Evolutionary conservation across 805 yeast genomes (phyloP).

Genomic region (Starmera pachycereana): DNA sequence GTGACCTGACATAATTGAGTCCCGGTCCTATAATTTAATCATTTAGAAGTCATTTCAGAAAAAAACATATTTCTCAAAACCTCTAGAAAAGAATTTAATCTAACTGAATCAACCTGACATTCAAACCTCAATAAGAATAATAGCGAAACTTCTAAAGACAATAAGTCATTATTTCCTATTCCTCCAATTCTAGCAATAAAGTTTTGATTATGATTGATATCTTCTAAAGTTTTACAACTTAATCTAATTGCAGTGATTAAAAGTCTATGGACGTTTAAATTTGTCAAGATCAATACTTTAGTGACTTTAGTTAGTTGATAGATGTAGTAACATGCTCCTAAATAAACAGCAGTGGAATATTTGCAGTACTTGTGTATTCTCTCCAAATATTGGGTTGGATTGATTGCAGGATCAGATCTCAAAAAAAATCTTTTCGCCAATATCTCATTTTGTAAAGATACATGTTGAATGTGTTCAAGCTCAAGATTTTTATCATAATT

Average conservation of each 20-base stretch:
- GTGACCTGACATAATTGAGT: too few species aligned
- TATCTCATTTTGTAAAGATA: slow-evolving; percentile 8
- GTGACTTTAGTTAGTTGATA: slow-evolving; percentile 11
- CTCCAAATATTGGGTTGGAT: slow-evolving; percentile 16
- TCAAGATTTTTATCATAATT: too few species aligned
- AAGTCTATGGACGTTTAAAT: slow-evolving; percentile 32
- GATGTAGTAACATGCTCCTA: slow-evolving; percentile 18
- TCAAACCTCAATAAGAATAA: slow-evolving; percentile 40
- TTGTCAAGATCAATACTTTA: slow-evolving; percentile 20
- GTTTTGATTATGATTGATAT: slow-evolving; percentile 31
- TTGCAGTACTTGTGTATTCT: slow-evolving; percentile 19
- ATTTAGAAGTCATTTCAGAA: too few species aligned
- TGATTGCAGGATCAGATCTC: slow-evolving; percentile 13
- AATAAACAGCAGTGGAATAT: slow-evolving; percentile 19
- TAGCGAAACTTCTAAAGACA: slow-evolving; percentile 38
- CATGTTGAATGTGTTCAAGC: neutral
- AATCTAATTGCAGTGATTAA: slow-evolving; percentile 35
- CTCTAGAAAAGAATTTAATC: slow-evolving; percentile 10
- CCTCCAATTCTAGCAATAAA: slow-evolving; percentile 39
- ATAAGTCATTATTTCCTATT: slow-evolving; percentile 30
- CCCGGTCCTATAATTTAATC: too few species aligned
- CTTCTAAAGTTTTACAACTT: slow-evolving; percentile 38
- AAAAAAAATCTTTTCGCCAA: slow-evolving; percentile 16
- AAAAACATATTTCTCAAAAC: too few species aligned
- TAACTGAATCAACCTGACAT: slow-evolving; percentile 29